Evolutionary conservation across 2,329 filamentous ascomycete species (phyloP).

Genomic region (Sclerotiophoma versabilis): DNA sequence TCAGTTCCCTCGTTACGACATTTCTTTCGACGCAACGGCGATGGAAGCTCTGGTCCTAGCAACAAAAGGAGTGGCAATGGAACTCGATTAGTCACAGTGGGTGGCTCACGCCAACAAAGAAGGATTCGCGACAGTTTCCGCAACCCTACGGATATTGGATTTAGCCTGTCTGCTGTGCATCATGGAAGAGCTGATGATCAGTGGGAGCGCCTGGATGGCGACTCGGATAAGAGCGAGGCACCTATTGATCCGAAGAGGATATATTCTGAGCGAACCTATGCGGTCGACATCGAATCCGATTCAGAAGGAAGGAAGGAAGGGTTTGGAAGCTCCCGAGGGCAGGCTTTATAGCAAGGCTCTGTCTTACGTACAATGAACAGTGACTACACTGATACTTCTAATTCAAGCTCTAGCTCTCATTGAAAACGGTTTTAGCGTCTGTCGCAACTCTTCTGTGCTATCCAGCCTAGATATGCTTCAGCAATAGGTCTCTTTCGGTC

Average conservation of each 20-base stretch:
- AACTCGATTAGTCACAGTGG: conserved; percentile 16
- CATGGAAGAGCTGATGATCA: conserved; percentile 21
- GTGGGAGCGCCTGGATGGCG: conserved; percentile 30
- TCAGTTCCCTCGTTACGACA: conserved; percentile 29
- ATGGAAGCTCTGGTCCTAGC: conserved; percentile 22
- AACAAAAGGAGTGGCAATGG: conserved; percentile 13
- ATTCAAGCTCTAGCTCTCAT: too few species aligned
- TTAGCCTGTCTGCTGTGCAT: conserved; percentile 22
- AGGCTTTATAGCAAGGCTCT: conserved; percentile 1
- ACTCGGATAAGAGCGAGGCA: conserved; percentile 22
- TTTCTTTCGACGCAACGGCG: conserved; percentile 19
- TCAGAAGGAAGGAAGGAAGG: not conserved
- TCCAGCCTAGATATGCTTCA: too few species aligned
- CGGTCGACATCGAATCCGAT: conserved; percentile 23
- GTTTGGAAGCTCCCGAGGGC: not conserved
- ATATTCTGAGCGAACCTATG: conserved; percentile 22
- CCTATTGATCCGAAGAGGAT: conserved; percentile 21
- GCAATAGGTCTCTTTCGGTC: too few species aligned
- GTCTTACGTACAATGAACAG: too few species aligned
- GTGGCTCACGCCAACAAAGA: conserved; percentile 10
- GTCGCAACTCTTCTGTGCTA: too few species aligned
- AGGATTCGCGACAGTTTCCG: conserved; percentile 17
- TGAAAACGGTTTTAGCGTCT: too few species aligned
- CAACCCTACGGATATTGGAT: conserved; percentile 21
- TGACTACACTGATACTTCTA: too few species aligned